A percentile compares a stretch with the other conserved stretches of the same genome.
Conservation (phyloP, 1,284 basidiomycete species). For the Pseudozyma hubeiensis region DNA sequence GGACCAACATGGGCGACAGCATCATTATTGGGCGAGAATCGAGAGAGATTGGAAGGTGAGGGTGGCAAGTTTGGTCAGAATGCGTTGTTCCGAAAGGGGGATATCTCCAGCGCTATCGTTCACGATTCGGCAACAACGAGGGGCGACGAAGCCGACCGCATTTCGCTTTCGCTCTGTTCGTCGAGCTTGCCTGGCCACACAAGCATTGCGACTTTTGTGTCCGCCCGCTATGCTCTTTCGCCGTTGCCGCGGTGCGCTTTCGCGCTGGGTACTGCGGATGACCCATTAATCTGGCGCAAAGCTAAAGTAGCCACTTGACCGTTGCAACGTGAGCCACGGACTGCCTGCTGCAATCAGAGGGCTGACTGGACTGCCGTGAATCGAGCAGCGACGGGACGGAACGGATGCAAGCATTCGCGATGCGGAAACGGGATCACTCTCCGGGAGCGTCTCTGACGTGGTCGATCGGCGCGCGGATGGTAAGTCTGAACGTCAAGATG, state of each 20-base stretch:
- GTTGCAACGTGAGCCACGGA: too few species aligned
- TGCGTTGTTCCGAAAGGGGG: slow-evolving; percentile 16
- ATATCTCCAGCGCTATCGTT: background rate
- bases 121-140: background rate
- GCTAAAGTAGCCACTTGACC: too few species aligned
- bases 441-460: too few species aligned
- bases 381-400: too few species aligned
- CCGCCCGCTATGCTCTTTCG: background rate
- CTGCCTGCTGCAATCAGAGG: too few species aligned
- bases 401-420: too few species aligned
- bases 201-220: slow-evolving; percentile 4
- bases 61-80: slow-evolving; percentile 39
- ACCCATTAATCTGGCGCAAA: background rate
- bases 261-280: background rate
- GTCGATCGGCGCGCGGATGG: too few species aligned
- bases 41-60: slow-evolving; percentile 20
- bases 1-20: background rate
- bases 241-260: background rate
- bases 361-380: too few species aligned
- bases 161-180: too few species aligned
- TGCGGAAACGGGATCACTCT: too few species aligned
- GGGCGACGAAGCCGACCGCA: background rate
- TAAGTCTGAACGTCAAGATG: too few species aligned
- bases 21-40: slow-evolving; percentile 5
- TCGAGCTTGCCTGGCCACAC: background rate